Base-by-base conservation (phyloP, 2,329 filamentous ascomycete genomes). In the Venturia aucupariae region DNA sequence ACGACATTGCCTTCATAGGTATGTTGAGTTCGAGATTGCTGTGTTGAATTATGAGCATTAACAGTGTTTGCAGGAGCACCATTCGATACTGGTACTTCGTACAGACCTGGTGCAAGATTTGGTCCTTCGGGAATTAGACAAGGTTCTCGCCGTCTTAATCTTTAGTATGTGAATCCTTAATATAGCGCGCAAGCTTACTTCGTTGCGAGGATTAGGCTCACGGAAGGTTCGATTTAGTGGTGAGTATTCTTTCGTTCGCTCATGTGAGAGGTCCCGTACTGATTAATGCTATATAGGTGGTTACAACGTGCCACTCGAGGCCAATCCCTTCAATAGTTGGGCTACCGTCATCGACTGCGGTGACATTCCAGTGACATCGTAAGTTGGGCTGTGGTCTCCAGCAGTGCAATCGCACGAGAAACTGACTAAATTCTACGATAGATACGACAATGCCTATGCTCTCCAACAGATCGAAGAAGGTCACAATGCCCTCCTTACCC, bases 1-100 rank as follows among this genome's bases (percentile, higher is more conserved):
- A 89, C 70, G 90, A 95, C 68, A 92, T 95, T 75, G 90, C 90
- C 1, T 94, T 95, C 74, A 84, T 94, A 61, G 90, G 89, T 88
- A 74, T 22, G 6, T 54, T 17, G n/a, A 59, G n/a, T 2, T 10
- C n/a, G n/a, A 24, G 4, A 7, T 4, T 7, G 1, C 62, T 19
- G 1, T 6, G 1, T 13, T 57, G 62, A 30, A 35, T n/a, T n/a
- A 15, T n/a, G 15, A 32, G 13, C 8, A 51, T 30, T 57, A 7
- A 57, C 51, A 22, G 27, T 19, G 2, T 38, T 46, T 22, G 19
- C 67, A 89, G 87, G 88, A 54, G 90, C 89, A 48, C 90, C 90
- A 0, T 94, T 94, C 69, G 90, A 95, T 73, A 93, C 90, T 0
- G 64, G 64, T 27, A 64, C 51, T 54, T 46, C 90, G 0, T 95